Percentiles rank a stretch among this genome's conserved stretches.
These are phyloP conservation scores for Pelargonium citronellum DNA, from an alignment of 441 rosid genomes.

Conservation along the genomic window DNA sequence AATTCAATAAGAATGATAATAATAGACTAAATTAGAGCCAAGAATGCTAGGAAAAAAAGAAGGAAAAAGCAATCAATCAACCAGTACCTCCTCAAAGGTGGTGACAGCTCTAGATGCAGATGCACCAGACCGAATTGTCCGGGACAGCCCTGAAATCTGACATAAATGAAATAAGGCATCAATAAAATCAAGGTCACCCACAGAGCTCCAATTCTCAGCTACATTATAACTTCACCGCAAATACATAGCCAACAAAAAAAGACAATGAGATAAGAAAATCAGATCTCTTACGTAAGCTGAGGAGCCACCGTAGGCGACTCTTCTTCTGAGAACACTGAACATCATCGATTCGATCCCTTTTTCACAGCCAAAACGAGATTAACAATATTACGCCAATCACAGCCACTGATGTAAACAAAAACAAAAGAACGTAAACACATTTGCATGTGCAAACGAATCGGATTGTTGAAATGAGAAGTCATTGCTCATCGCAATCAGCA, in stretches of 20 bases:
- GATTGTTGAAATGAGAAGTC: too few species aligned
- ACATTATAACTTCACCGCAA: background rate
- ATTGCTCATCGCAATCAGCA: too few species aligned
- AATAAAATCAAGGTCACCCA: background rate
- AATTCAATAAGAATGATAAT: background rate
- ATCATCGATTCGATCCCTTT: slow-evolving; percentile 37
- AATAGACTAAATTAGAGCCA: background rate
- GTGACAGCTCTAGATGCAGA: slow-evolving; percentile 42
- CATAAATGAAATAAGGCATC: background rate
- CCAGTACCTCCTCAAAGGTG: slow-evolving; percentile 36
- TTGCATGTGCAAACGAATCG: background rate
- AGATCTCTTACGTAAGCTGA: slow-evolving; percentile 44
- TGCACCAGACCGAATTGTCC: slow-evolving; percentile 32
- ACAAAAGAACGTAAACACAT: background rate
- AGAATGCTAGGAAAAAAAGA: background rate
- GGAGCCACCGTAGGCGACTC: slow-evolving; percentile 48
- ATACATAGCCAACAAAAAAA: too few species aligned
- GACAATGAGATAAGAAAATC: background rate
- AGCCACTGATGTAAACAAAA: background rate
- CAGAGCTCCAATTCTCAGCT: slow-evolving; percentile 1
- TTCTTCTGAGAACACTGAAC: slow-evolving; percentile 59
- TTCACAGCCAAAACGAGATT: slow-evolving; percentile 5
- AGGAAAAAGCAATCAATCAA: background rate
- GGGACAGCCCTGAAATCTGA: slow-evolving; percentile 48
- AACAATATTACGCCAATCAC: background rate